Evolutionary conservation across 164 flowering plant genomes (phyloP).

Genomic region (Tinospora cordifolia): DNA sequence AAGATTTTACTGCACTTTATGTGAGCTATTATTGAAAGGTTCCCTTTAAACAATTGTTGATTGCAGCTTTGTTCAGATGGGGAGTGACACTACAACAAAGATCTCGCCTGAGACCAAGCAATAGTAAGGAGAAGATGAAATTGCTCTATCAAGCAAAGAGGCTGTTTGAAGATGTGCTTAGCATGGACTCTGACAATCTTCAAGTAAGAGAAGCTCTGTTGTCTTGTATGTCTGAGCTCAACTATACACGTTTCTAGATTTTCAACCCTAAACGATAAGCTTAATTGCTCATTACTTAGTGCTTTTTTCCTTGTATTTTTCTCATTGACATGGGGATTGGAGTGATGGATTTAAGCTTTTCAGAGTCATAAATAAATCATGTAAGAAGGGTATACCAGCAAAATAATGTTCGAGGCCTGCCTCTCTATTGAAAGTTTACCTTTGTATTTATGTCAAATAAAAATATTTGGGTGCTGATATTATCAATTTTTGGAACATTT

Average conservation of each 20-base stretch:
- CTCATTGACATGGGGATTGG: neutral
- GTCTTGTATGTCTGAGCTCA: constrained; percentile 61
- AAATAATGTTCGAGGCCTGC: neutral
- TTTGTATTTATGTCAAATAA: neutral
- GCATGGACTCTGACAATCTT: constrained; percentile 48
- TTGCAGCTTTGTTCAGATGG: constrained; percentile 89
- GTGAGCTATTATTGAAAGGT: neutral
- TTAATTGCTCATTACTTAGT: neutral
- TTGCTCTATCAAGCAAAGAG: constrained; percentile 75
- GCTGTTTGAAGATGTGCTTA: constrained; percentile 77
- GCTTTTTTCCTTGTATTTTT: neutral
- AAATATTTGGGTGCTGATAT: neutral
- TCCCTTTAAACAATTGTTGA: neutral
- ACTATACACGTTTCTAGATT: constrained; percentile 19
- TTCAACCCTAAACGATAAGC: neutral
- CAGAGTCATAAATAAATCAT: neutral
- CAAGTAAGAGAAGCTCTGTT: constrained; percentile 65
- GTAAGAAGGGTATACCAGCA: neutral
- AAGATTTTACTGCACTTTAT: neutral
- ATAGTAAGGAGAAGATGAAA: constrained; percentile 68
- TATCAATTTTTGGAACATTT: neutral
- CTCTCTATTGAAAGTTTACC: neutral
- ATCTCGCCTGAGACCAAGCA: constrained; percentile 56
- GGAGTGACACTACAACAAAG: constrained; percentile 72
- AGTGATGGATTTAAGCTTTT: neutral